phyloP scores from a whole-genome alignment of 257 asterid species.

The Jacaranda copaia region DNA sequence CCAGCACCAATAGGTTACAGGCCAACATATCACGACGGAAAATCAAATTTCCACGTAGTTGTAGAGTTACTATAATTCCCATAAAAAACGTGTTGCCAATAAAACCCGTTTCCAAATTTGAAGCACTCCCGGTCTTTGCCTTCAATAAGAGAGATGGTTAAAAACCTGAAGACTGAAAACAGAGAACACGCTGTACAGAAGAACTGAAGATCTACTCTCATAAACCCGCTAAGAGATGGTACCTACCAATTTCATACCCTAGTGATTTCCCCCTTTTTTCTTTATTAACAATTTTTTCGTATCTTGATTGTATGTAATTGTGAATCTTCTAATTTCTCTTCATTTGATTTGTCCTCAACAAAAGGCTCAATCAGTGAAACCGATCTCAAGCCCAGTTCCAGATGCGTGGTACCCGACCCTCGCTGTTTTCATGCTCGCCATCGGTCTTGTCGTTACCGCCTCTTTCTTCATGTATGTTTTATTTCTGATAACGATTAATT shows the following conservation, averaged over 20 bases:
- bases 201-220: conserved; percentile 43
- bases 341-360: not conserved
- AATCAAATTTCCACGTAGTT: too few relatives aligned
- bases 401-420: conserved; percentile 90
- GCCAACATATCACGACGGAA: too few relatives aligned
- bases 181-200: not conserved
- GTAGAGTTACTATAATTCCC: not conserved
- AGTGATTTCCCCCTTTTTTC: not conserved
- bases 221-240: conserved; percentile 45
- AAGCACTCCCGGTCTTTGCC: not conserved
- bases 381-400: conserved; percentile 94
- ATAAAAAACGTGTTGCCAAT: not conserved
- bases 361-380: conserved; percentile 76
- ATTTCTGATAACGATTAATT: conserved; percentile 4
- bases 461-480: conserved; percentile 82
- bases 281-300: not conserved
- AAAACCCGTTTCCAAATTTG: not conserved
- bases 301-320: conserved; percentile 1
- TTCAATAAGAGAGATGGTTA: not conserved
- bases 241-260: not conserved
- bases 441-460: conserved; percentile 87
- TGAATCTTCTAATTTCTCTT: conserved; percentile 20
- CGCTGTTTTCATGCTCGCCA: conserved; percentile 72
- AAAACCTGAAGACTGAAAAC: conserved; percentile 28
- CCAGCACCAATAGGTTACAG: too few relatives aligned